These are phyloP conservation scores for Leptomonas seymouri DNA, from an alignment of 208 protist genomes.

Conservation along the genomic window DNA sequence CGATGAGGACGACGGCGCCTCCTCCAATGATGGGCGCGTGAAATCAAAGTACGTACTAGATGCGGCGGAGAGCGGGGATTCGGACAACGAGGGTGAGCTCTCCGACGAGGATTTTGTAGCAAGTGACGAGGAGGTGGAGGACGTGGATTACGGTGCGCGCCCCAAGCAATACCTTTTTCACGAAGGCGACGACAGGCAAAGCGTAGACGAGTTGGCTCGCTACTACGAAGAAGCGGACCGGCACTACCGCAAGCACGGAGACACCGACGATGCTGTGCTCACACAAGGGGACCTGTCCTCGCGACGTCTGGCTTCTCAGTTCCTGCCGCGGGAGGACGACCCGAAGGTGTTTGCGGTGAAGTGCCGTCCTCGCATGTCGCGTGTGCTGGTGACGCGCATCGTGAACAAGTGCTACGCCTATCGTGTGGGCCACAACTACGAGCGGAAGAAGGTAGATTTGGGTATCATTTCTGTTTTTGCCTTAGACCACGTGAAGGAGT, in stretches of 20 bases:
- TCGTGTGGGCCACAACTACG: slow-evolving; percentile 80
- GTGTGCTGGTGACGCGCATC: slow-evolving; percentile 85
- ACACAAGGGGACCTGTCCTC: slow-evolving; percentile 61
- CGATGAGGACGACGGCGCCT: slow-evolving; percentile 21
- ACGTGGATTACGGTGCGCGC: slow-evolving; percentile 11
- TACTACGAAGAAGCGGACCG: slow-evolving; percentile 76
- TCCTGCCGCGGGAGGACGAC: slow-evolving; percentile 77
- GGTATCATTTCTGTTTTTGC: slow-evolving; percentile 93
- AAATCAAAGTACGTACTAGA: slow-evolving; percentile 40
- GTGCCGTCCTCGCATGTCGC: slow-evolving; percentile 83
- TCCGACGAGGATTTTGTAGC: slow-evolving; percentile 50
- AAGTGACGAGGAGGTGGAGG: slow-evolving; percentile 45
- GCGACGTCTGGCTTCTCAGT: slow-evolving; percentile 68
- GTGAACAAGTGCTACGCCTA: slow-evolving; percentile 93
- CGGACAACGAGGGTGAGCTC: slow-evolving; percentile 29
- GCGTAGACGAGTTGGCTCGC: slow-evolving; percentile 70
- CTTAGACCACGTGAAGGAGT: slow-evolving; percentile 92
- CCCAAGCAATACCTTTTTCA: slow-evolving; percentile 56
- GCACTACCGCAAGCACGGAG: slow-evolving; percentile 19
- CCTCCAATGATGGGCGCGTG: slow-evolving; percentile 22
- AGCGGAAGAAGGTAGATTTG: slow-evolving; percentile 79
- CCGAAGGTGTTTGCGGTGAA: slow-evolving; percentile 92
- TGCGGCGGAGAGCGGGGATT: slow-evolving; percentile 42
- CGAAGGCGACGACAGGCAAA: slow-evolving; percentile 74
- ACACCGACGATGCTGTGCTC: slow-evolving; percentile 25